Conservation (phyloP, 1,284 basidiomycete genomes). For the Cryptococcus jaspeensis region DNA sequence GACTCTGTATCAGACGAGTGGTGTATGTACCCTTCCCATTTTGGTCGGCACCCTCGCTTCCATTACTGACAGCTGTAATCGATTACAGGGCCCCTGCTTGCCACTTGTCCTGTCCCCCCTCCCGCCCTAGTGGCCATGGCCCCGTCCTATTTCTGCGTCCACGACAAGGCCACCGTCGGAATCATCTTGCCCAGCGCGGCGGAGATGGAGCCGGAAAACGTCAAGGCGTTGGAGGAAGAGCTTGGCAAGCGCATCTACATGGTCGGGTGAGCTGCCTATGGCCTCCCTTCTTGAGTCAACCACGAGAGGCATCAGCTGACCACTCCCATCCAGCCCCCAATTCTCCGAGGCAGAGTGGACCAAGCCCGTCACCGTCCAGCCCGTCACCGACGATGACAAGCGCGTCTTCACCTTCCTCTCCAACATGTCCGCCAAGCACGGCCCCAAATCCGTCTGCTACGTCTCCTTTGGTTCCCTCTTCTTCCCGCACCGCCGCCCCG, state of each 20-base stretch:
- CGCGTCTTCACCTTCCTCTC: constrained; percentile 24
- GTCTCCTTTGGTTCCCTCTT: not conserved
- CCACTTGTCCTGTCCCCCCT: constrained; percentile 8
- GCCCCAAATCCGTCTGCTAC: constrained; percentile 16
- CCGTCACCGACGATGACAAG: constrained; percentile 17
- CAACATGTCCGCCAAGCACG: constrained; percentile 19
- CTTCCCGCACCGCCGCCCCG: not conserved
- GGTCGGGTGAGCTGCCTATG: constrained; percentile 20
- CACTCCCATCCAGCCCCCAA: constrained; percentile 17
- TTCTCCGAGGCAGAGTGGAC: constrained; percentile 20
- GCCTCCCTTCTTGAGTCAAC: too few relatives aligned
- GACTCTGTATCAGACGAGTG: too few relatives aligned
- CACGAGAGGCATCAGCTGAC: too few relatives aligned
- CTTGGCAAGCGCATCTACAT: too few relatives aligned
- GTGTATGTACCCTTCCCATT: too few relatives aligned
- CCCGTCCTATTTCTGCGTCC: not conserved
- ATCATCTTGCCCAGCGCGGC: constrained; percentile 10
- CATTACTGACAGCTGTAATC: too few relatives aligned
- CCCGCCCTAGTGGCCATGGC: constrained; percentile 6
- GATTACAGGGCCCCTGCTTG: too few relatives aligned
- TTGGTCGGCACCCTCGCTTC: too few relatives aligned
- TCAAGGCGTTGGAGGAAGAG: constrained; percentile 10
- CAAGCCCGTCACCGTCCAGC: constrained; percentile 8
- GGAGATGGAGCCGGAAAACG: constrained; percentile 16
- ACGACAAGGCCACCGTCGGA: constrained; percentile 1